Evolutionary conservation across 805 yeast genomes (phyloP).

Genomic region (Yamadazyma laniorum): DNA sequence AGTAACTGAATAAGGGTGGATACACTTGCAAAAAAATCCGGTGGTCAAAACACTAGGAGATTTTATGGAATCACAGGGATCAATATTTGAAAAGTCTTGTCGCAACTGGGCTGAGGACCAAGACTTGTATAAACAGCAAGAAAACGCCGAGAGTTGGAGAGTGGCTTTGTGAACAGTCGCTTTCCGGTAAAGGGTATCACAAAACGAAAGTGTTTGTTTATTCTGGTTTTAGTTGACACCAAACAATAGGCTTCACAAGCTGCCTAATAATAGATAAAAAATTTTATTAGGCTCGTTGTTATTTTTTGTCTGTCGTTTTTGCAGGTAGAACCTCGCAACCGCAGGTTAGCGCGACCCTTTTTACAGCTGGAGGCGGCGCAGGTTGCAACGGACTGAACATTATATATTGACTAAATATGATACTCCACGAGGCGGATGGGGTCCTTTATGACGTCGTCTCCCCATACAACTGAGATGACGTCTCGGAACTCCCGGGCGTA

Average conservation of each 20-base stretch:
- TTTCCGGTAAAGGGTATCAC: no score
- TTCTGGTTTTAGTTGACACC: no score
- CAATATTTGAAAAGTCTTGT: not conserved
- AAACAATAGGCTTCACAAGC: not conserved
- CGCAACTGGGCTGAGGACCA: not conserved
- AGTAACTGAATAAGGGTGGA: not conserved
- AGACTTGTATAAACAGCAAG: no score
- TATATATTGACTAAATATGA: slow-evolving; percentile 19
- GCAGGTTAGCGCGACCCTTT: not conserved
- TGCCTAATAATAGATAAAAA: slow-evolving; percentile 1
- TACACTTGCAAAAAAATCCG: not conserved
- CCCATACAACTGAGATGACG: slow-evolving; percentile 73
- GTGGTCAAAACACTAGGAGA: not conserved
- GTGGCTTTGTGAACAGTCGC: no score
- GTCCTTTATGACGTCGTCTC: slow-evolving; percentile 36
- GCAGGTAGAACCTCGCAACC: not conserved
- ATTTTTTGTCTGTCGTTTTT: no score
- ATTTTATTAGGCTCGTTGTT: not conserved
- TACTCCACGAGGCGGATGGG: slow-evolving; percentile 30
- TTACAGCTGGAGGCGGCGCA: slow-evolving; percentile 1
- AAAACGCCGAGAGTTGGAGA: no score
- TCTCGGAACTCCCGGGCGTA: slow-evolving; percentile 81
- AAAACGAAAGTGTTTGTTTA: not conserved
- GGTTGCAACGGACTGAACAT: not conserved
- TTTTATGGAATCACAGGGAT: not conserved